Evolutionary conservation across 1,284 basidiomycete genomes (phyloP), one percentile per base, ranked within the genome.

Genomic region (Rhodotorula sp.): DNA sequence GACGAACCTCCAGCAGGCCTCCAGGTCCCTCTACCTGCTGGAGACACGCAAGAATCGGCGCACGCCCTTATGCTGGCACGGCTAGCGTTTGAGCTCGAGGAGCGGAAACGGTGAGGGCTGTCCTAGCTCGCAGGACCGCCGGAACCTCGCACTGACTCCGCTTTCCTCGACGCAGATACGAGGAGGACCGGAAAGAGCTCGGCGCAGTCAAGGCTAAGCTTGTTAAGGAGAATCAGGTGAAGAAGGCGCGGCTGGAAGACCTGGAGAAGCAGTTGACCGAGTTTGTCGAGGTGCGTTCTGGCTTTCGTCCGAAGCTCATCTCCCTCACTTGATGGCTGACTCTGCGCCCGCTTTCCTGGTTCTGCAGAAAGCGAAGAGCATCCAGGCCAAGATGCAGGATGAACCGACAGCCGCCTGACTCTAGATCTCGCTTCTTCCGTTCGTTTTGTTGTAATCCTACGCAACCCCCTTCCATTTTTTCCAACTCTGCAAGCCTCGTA

Each of bases 221-320:
- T 46, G 65, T 76, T 67, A 76, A 75, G 64, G 75, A 76, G 67
- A 77, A 76, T 54, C 70, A 76, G 60, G 64, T 70, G 46, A 75
- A 76, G 61, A 77, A 77, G 62, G 56, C 70, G 9, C 64, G 67
- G 34, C 62, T 77, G n/a, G 76, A 77, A 48, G 71, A 75, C 40
- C 62, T 77, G 18, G 76, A 77, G 54, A 68, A 68, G 62, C 74
- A 76, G 57, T 47, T 77, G 34, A 75, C 70, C 55, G 74, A 74
- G 28, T 76, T 77, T 51, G 74, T 77, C 40, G 58, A 63, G 20
- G 76, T 76, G 48, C n/a, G 75, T 63, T 7, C 22, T 9, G 10
- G 6, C 24, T 34, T 30, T 15, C 44, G 9, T 3, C 26, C 26
- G 50, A 20, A 44, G 24, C 24, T 28, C 13, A 37, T n/a, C 47